Conservation (phyloP, 345 rosid genomes). For the Eutrema heterophyllum region DNA sequence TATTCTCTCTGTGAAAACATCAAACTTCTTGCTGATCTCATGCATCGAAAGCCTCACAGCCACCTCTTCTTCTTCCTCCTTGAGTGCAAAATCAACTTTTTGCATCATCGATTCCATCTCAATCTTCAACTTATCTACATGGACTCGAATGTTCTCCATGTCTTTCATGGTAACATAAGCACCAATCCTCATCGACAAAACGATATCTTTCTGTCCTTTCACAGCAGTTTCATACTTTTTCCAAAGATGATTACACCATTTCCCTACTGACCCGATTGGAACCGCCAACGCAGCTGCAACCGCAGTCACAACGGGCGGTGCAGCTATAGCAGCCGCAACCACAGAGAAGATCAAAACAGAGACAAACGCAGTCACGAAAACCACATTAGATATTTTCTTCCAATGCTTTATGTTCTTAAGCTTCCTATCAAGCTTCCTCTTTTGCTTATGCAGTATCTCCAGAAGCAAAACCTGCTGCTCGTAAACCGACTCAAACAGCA, state of each 20-base stretch:
- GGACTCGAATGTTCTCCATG: constrained; percentile 55
- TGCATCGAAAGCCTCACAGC: constrained; percentile 61
- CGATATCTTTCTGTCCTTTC: constrained; percentile 52
- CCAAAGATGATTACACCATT: constrained; percentile 76
- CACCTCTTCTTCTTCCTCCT: constrained; percentile 40
- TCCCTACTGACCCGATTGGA: constrained; percentile 72
- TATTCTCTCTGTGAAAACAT: constrained; percentile 46
- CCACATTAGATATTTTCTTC: constrained; percentile 68
- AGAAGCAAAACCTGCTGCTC: constrained; percentile 55
- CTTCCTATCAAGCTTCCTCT: constrained; percentile 71
- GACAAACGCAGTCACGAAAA: constrained; percentile 66
- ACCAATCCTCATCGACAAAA: constrained; percentile 45
- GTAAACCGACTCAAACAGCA: constrained; percentile 44
- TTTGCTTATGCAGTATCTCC: constrained; percentile 39
- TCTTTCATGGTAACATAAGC: constrained; percentile 47
- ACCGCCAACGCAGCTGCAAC: constrained; percentile 64
- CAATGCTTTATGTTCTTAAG: constrained; percentile 57
- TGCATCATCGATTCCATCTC: constrained; percentile 52
- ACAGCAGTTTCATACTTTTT: constrained; percentile 50
- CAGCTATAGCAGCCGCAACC: constrained; percentile 84
- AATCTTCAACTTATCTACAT: constrained; percentile 46
- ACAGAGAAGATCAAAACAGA: constrained; percentile 75
- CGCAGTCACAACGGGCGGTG: constrained; percentile 70
- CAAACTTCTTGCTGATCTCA: constrained; percentile 69
- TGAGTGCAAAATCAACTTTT: constrained; percentile 44